A percentile compares a stretch with the other conserved stretches of the same genome.
Conservation (phyloP, 2,329 filamentous ascomycete species). For the Helotiales sp. region DNA sequence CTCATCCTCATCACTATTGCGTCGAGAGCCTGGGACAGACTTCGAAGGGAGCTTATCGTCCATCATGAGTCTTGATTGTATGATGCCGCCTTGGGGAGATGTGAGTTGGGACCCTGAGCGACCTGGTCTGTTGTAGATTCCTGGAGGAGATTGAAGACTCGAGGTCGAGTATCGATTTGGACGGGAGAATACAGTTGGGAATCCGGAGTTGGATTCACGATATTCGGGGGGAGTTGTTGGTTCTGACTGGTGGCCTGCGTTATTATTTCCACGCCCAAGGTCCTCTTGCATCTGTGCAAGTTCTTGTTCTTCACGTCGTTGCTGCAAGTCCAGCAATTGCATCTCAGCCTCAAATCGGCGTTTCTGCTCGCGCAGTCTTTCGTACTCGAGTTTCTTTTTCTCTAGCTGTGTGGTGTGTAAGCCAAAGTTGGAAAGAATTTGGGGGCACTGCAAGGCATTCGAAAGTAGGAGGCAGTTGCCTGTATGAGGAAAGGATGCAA, state of each 20-base stretch:
- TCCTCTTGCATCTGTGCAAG: slow-evolving; percentile 85
- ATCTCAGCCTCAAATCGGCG: slow-evolving; percentile 91
- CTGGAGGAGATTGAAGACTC: slow-evolving; percentile 81
- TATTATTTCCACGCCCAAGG: slow-evolving; percentile 60
- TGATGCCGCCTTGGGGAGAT: slow-evolving; percentile 72
- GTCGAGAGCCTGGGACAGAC: slow-evolving; percentile 83
- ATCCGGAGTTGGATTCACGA: slow-evolving; percentile 71
- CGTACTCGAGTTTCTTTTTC: slow-evolving; percentile 92
- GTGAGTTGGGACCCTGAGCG: slow-evolving; percentile 81
- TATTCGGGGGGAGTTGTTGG: slow-evolving; percentile 96
- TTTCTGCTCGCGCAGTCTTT: slow-evolving; percentile 86
- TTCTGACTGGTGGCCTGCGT: slow-evolving; percentile 79
- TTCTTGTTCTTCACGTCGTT: slow-evolving; percentile 81
- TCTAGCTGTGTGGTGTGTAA: slow-evolving; percentile 71
- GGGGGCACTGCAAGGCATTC: background rate
- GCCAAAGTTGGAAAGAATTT: slow-evolving; percentile 28
- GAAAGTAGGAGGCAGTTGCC: background rate
- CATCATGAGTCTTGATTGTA: slow-evolving; percentile 62
- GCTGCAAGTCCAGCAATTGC: slow-evolving; percentile 84
- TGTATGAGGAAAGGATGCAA: slow-evolving; percentile 4
- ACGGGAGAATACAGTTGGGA: slow-evolving; percentile 79
- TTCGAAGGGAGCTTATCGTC: slow-evolving; percentile 76
- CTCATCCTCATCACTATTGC: slow-evolving; percentile 90
- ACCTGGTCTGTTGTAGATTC: slow-evolving; percentile 72
- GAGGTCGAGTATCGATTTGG: slow-evolving; percentile 89